These are phyloP conservation scores for Fusarium dimerum DNA, from an alignment of 2,329 filamentous ascomycete species.

Conservation along the genomic window DNA sequence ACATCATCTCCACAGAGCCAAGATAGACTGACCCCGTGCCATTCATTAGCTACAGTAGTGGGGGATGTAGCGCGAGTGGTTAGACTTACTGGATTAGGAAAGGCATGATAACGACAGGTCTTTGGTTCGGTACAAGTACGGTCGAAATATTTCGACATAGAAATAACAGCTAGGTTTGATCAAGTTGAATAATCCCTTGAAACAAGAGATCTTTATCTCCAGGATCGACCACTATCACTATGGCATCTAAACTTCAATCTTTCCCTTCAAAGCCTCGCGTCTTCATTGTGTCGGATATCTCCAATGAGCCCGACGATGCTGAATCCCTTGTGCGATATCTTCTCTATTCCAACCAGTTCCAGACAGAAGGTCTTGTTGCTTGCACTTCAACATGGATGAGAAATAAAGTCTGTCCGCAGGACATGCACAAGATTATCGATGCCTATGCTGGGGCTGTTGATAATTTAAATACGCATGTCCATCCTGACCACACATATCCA, in stretches of 20 bases:
- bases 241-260: slow-evolving; percentile 11
- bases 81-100: background rate
- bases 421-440: slow-evolving; percentile 45
- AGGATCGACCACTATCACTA: slow-evolving; percentile 9
- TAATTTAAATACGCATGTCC: slow-evolving; percentile 51
- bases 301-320: slow-evolving; percentile 48
- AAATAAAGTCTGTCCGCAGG: slow-evolving; percentile 40
- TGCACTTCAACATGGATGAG: slow-evolving; percentile 48
- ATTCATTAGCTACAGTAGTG: background rate
- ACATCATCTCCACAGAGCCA: background rate
- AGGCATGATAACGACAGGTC: background rate
- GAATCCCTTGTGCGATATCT: slow-evolving; percentile 47
- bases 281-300: slow-evolving; percentile 46
- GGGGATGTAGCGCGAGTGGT: background rate
- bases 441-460: slow-evolving; percentile 45
- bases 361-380: slow-evolving; percentile 47
- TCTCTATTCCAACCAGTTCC: slow-evolving; percentile 47
- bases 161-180: no score
- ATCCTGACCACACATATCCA: slow-evolving; percentile 44
- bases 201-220: background rate
- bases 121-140: background rate
- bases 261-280: slow-evolving; percentile 36
- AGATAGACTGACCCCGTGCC: background rate
- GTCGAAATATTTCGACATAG: background rate
- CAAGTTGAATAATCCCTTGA: background rate